Base-by-base conservation (phyloP, 768 basidiomycete genomes). In the Mycena indigotica region DNA sequence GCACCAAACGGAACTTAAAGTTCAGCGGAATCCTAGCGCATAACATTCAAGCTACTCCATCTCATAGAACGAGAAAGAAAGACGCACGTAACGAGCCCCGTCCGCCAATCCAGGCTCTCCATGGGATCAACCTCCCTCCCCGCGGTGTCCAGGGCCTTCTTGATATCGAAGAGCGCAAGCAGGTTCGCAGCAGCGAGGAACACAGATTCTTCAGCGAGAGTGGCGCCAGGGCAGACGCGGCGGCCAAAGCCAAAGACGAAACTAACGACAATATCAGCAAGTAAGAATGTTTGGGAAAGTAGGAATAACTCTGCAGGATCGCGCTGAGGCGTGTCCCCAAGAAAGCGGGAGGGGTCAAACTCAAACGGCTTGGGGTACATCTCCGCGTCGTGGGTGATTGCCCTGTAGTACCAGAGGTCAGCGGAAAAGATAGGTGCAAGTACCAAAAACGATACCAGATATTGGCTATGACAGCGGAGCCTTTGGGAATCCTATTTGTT, bases 381-480 rank as follows among this genome's bases (percentile, higher is more conserved):
- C n/a, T 55, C 53, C n/a, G 65, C 65, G 57, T 76, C 70, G 23
- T 67, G 73, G 4, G 72, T 55, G 50, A 76, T 74, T n/a, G 66
- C 71, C 70, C 73, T 75, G 41, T 21, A 10, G 21, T 10, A 12
- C 8, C 8, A n/a, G 12, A 21, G 45, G 29, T n/a, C n/a, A n/a
- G 29, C 21, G 5, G 35, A 38, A 17, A 17, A 4, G 16, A 1
- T 16, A 30, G n/a, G 39, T 15, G 15, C 35, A n/a, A n/a, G 35
- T 10, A 38, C 12, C 5, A 15, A 15, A 17, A n/a, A n/a, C 25
- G 61, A 23, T 59, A 73, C 72, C 70, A 73, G n/a, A 65, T 61
- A 61, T 75, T 74, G 1, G 61, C 65, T 30, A 72, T 63, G 21
- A 75, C 55, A 3, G 67, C 65, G 1, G 72, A 54, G 16, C 71